A percentile compares a stretch with the other conserved stretches of the same genome.
Conservation (phyloP, 768 basidiomycete genomes). For the Multifurca ochricompacta region DNA sequence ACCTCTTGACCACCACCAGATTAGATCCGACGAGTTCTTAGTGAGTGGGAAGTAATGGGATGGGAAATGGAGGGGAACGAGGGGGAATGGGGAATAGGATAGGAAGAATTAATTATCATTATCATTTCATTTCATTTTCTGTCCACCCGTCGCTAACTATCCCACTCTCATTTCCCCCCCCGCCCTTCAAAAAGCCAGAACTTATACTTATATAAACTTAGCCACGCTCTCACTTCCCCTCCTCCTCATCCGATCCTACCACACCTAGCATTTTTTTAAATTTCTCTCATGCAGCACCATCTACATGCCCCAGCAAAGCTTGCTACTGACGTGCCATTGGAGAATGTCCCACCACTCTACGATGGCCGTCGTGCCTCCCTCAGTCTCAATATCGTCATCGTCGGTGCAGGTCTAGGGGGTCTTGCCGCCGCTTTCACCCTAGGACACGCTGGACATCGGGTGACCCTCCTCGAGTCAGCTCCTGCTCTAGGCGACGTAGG, state of each 20-base stretch:
- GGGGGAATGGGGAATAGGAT: too few species aligned
- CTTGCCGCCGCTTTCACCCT: constrained; percentile 35
- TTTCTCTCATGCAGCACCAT: not conserved
- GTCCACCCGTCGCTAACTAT: too few species aligned
- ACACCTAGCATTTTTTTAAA: not conserved
- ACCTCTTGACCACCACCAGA: too few species aligned
- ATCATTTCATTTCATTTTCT: too few species aligned
- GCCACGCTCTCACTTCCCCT: not conserved
- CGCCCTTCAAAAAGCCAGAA: not conserved
- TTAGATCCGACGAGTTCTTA: too few species aligned
- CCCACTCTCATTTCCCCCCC: not conserved
- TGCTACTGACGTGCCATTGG: constrained; percentile 5
- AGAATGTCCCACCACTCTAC: constrained; percentile 24
- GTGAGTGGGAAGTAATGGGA: too few species aligned
- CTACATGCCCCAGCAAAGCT: not conserved
- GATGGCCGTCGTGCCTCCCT: constrained; percentile 28
- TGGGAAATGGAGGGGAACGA: too few species aligned
- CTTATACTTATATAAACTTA: too few species aligned
- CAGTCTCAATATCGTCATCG: constrained; percentile 32
- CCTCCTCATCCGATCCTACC: not conserved
- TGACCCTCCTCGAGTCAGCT: constrained; percentile 35
- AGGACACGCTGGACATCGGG: constrained; percentile 33
- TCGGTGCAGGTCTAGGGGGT: constrained; percentile 37
- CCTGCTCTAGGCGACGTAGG: constrained; percentile 34
- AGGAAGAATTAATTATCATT: too few species aligned